Evolutionary conservation across 768 basidiomycete species (phyloP).

Genomic region (Lactarius vividus): DNA sequence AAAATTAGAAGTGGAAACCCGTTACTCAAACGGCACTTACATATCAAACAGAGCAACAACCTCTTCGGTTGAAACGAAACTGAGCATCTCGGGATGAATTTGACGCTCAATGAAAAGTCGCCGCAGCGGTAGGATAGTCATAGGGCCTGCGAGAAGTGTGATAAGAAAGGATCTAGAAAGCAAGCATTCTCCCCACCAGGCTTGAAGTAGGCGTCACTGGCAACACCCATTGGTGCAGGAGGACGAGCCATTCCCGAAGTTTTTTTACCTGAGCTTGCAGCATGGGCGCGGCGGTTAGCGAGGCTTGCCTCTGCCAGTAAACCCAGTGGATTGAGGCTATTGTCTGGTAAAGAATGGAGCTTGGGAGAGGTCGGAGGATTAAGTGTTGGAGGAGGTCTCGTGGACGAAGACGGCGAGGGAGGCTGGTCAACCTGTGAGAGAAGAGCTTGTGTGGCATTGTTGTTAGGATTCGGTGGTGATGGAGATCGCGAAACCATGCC

Average conservation of each 20-base stretch:
- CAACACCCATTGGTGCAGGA: conserved; percentile 61
- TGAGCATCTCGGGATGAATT: conserved; percentile 91
- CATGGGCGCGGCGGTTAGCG: conserved; percentile 65
- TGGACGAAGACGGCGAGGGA: conserved; percentile 31
- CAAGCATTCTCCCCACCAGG: conserved; percentile 49
- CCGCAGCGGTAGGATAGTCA: conserved; percentile 82
- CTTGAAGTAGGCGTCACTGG: conserved; percentile 87
- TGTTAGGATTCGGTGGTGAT: conserved; percentile 49
- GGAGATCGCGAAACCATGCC: conserved; percentile 83
- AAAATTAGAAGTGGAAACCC: conserved; percentile 12
- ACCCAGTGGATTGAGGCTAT: conserved; percentile 88
- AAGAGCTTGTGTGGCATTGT: conserved; percentile 20
- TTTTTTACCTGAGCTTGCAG: conserved; percentile 29
- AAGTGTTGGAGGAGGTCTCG: conserved; percentile 31
- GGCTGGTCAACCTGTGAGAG: conserved; percentile 22
- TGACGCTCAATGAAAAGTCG: conserved; percentile 84
- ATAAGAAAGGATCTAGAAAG: conserved; percentile 15
- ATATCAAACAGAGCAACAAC: conserved; percentile 90
- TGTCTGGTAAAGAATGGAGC: conserved; percentile 88
- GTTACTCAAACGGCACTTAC: conserved; percentile 44
- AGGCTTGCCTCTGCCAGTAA: conserved; percentile 88
- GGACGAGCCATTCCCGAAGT: conserved; percentile 26
- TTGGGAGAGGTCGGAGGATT: conserved; percentile 67
- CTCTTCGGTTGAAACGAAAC: conserved; percentile 82
- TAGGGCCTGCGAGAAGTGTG: conserved; percentile 55